Evolutionary conservation across 768 basidiomycete genomes (phyloP).

Genomic region (Trametes meyenii): DNA sequence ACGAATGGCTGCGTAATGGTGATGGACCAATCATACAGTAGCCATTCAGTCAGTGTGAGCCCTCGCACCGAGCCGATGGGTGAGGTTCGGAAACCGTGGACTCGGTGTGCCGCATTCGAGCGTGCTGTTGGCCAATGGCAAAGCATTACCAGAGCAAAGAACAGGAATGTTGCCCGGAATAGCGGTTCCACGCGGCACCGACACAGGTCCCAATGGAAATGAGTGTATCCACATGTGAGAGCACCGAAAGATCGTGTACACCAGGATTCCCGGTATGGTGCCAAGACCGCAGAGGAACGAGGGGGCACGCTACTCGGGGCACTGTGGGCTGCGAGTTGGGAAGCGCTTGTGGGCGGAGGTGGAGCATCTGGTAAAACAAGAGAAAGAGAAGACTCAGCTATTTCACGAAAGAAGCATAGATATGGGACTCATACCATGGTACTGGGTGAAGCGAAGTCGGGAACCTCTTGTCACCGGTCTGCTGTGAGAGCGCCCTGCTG

Average conservation of each 20-base stretch:
- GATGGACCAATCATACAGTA: slow-evolving; percentile 1
- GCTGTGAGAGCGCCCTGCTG: not conserved
- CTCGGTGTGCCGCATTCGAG: not conserved
- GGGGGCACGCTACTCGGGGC: too few relatives aligned
- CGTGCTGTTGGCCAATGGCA: not conserved
- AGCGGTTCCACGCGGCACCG: not conserved
- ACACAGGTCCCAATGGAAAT: not conserved
- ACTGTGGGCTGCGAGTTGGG: too few relatives aligned
- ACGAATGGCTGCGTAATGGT: not conserved
- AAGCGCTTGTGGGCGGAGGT: too few relatives aligned
- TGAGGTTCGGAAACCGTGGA: not conserved
- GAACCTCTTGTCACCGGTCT: not conserved
- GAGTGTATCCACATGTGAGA: too few relatives aligned
- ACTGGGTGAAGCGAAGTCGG: not conserved
- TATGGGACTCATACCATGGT: slow-evolving; percentile 1
- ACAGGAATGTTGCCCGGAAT: not conserved
- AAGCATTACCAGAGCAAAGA: not conserved
- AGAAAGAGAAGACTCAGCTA: not conserved
- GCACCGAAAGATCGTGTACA: too few relatives aligned
- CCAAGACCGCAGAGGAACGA: too few relatives aligned
- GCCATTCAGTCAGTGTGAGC: slow-evolving; percentile 4
- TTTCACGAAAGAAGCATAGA: slow-evolving; percentile 1
- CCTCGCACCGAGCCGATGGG: not conserved
- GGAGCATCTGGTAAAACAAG: too few relatives aligned
- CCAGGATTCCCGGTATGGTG: too few relatives aligned